These are phyloP conservation scores for Aureobasidium sp. DNA, from an alignment of 2,329 filamentous ascomycete species.

Conservation along the genomic window DNA sequence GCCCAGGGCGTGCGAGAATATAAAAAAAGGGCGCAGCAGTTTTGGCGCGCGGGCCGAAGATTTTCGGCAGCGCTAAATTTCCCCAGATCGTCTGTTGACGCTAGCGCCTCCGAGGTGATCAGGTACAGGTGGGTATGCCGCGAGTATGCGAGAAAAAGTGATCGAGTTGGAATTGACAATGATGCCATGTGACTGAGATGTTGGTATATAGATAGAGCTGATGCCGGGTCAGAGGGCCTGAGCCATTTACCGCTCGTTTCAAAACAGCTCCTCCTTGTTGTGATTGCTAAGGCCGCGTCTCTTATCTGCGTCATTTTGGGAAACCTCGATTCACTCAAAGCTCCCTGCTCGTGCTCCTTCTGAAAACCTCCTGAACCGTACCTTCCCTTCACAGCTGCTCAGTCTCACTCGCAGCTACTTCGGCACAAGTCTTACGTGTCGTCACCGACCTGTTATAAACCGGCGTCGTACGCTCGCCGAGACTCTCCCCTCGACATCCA, in stretches of 20 bases:
- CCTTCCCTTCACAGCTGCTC: not conserved
- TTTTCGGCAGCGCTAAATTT: constrained; percentile 10
- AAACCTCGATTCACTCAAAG: not conserved
- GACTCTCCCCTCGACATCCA: not conserved
- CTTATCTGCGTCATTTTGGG: not conserved
- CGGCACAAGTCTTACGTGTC: not conserved
- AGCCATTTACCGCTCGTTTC: constrained; percentile 8
- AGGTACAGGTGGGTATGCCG: constrained; percentile 11
- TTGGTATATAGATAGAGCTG: constrained; percentile 2
- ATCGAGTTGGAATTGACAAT: not conserved
- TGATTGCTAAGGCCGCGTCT: not conserved
- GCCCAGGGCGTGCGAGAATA: not conserved
- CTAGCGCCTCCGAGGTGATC: not conserved
- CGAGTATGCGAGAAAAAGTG: constrained; percentile 10
- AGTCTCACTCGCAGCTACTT: not conserved
- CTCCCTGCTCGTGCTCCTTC: not conserved
- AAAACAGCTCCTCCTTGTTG: not conserved
- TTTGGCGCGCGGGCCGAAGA: constrained; percentile 3
- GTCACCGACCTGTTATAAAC: not conserved
- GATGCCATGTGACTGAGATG: constrained; percentile 12
- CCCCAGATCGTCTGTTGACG: constrained; percentile 7
- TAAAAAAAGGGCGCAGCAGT: constrained; percentile 8
- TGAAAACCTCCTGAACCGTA: not conserved
- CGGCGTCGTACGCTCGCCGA: not conserved
- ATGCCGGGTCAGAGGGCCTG: constrained; percentile 3